phyloP scores from a whole-genome alignment of 177 flowering plant genomes.

The Vitis hybrid region DNA sequence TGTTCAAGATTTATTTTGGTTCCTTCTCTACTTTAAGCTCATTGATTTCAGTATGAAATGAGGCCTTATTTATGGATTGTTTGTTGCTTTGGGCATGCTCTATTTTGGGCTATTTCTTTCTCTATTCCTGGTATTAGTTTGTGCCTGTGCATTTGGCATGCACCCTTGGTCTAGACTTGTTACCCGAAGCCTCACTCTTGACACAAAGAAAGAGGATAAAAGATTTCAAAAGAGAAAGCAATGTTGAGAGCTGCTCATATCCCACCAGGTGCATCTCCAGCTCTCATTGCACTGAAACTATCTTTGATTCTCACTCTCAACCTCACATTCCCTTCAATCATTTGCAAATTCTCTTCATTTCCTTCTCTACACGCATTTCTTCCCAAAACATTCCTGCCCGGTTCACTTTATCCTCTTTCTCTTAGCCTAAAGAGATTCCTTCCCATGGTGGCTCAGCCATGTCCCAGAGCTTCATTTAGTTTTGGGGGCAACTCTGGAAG shows the following conservation, averaged over 20 bases:
- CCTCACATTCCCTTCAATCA: slow-evolving; percentile 14
- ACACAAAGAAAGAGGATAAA: too few species aligned
- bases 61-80: too few species aligned
- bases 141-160: too few species aligned
- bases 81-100: too few species aligned
- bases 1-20: too few species aligned
- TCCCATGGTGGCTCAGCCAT: slow-evolving; percentile 13
- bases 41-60: too few species aligned
- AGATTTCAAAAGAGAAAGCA: slow-evolving; percentile 1
- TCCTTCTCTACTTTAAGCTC: too few species aligned
- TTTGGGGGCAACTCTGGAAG: slow-evolving; percentile 37
- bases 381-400: slow-evolving; percentile 14
- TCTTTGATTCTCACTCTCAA: slow-evolving; percentile 20
- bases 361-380: slow-evolving; percentile 3
- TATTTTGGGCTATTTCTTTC: too few species aligned
- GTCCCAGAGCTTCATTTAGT: slow-evolving; percentile 49
- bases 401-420: slow-evolving; percentile 15
- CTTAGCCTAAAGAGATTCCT: slow-evolving; percentile 4
- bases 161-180: too few species aligned
- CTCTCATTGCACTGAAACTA: slow-evolving; percentile 13
- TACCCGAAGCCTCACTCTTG: too few species aligned
- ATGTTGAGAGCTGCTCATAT: slow-evolving; percentile 33
- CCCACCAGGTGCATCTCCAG: slow-evolving; percentile 27
- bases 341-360: slow-evolving; percentile 15
- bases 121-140: too few species aligned